Base-by-base conservation (phyloP, 352 stramenopile genomes). In the Phytopythium helicoides region DNA sequence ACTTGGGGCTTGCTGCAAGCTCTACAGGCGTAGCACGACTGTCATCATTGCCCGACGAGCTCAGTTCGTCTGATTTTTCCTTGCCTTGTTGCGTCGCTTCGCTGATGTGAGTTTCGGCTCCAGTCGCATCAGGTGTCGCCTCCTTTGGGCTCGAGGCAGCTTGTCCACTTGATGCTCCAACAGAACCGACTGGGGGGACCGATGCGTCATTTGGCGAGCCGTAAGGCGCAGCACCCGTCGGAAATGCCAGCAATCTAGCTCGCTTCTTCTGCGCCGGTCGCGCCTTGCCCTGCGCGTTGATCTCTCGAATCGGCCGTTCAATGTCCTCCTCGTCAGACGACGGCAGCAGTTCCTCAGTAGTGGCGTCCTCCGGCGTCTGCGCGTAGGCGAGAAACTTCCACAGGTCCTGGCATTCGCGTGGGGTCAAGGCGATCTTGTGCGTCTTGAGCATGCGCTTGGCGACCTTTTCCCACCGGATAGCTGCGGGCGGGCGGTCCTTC, bases 311-410 rank as follows among this genome's bases (percentile, higher is more conserved):
- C 5, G 52, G 62, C 15, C 68, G 52, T 12, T 73, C 58, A 18
- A 76, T 74, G 22, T 83, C 69, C 18, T 87, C 76, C 8, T 71
- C 64, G 18, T 89, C 79, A 3, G 79, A 90, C 31, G 73, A 59
- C 0, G 60, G 49, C n/a, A 77, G 15, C 42, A 86, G 15, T n/a
- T 73, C 58, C 1, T 57, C 61, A 10, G 42, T 47, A 14, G 56
- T 42, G 25, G 54, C 37, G 14, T 25, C 37, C 4, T 51, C 25
- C 2, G 55, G 45, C 9, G 59, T 31, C 25, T 81, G 44, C 0
- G 63, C 76, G 47, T 91, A 91, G n/a, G 81, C 72, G 33, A 91
- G 53, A 42, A 82, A 91, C 60, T 89, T 91, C 81, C 81, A 91
- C 19, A 89, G 62, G 16, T 57, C 11, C 55, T 87, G 81, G 26